Base-by-base conservation (phyloP, 768 basidiomycete species). In the Mycena floridula region DNA sequence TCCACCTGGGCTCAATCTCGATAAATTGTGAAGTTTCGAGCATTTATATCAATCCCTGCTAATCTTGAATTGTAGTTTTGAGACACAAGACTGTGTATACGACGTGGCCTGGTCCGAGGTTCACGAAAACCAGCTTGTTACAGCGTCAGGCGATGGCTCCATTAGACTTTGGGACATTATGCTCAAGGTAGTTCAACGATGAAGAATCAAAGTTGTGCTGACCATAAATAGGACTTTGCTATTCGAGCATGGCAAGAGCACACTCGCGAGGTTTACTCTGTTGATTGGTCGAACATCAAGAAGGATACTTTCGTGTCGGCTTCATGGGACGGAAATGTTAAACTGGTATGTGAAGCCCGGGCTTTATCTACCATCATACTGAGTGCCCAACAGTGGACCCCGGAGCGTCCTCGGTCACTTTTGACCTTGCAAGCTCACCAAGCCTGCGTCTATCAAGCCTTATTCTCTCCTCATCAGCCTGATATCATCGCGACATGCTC, bases 231-330 rank as follows among this genome's bases (percentile, higher is more conserved):
- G 92, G 86, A 91, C 54, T 77, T 85, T 43, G 94, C 95, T 1
- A 85, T 97, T 52, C 81, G 82, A 49, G 80, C 79, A 40, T 98
- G 95, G 94, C 86, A 90, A 54, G 95, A 98, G 63, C 95, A 98
- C 63, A 80, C 83, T 11, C 79, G 84, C 40, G 95, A 98, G 60
- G 90, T 93, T 6, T 93, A 89, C 68, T 86, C 85, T 9, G 80
- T 97, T 5, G 90, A 98, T 61, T 98, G 95, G 94, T 92, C 86
- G 50, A 98, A 96, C 64, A 62, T 94, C 49, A 81, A 84, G 54
- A 96, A 95, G 59, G 86, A 91, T 51, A 77, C 77, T 1, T 94
- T 96, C 60, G 78, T 75, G 7, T 92, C 92, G 9, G 77, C 89
- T 21, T 89, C 85, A 11, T 97, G 94, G 94, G 95, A 98, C 57